Evolutionary conservation across 2,329 filamentous ascomycete genomes (phyloP).

Genomic region (Boeremia lycopersici): DNA sequence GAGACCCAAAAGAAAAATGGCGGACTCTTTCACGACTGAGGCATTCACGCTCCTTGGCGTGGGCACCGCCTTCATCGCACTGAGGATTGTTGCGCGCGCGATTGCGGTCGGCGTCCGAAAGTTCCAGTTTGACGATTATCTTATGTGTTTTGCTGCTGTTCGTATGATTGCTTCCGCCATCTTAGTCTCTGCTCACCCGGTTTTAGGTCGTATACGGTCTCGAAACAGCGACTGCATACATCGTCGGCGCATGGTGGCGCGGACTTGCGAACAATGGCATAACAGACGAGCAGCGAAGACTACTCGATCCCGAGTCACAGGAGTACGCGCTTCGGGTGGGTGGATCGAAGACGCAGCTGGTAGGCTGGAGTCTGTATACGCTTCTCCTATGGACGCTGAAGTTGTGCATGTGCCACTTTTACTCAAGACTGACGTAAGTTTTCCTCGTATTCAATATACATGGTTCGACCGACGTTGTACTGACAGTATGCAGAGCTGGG

Average conservation of each 20-base stretch:
- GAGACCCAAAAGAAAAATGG: slow-evolving; percentile 5
- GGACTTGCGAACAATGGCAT: slow-evolving; percentile 54
- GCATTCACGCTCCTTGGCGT: slow-evolving; percentile 21
- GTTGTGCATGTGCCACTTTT: slow-evolving; percentile 62
- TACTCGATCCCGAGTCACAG: slow-evolving; percentile 51
- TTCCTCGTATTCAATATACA: not conserved
- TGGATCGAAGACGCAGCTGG: slow-evolving; percentile 60
- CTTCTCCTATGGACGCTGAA: slow-evolving; percentile 61
- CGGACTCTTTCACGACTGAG: slow-evolving; percentile 20
- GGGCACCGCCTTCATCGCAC: slow-evolving; percentile 53
- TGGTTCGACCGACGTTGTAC: not conserved
- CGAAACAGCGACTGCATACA: slow-evolving; percentile 58
- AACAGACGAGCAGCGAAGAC: slow-evolving; percentile 51
- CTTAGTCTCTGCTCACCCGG: not conserved
- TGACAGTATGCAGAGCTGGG: slow-evolving; percentile 11
- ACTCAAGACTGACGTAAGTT: slow-evolving; percentile 53
- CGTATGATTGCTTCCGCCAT: slow-evolving; percentile 22
- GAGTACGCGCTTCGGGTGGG: slow-evolving; percentile 58
- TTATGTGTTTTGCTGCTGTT: slow-evolving; percentile 62
- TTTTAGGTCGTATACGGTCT: slow-evolving; percentile 58
- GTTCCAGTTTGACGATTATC: slow-evolving; percentile 64
- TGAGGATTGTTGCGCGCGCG: slow-evolving; percentile 60
- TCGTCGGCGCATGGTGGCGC: slow-evolving; percentile 55
- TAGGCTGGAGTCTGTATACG: slow-evolving; percentile 62
- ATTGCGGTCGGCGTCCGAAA: slow-evolving; percentile 55